Evolutionary conservation across 768 basidiomycete species (phyloP), one percentile per base, ranked within the genome.

Genomic region (Amanita exitialis): DNA sequence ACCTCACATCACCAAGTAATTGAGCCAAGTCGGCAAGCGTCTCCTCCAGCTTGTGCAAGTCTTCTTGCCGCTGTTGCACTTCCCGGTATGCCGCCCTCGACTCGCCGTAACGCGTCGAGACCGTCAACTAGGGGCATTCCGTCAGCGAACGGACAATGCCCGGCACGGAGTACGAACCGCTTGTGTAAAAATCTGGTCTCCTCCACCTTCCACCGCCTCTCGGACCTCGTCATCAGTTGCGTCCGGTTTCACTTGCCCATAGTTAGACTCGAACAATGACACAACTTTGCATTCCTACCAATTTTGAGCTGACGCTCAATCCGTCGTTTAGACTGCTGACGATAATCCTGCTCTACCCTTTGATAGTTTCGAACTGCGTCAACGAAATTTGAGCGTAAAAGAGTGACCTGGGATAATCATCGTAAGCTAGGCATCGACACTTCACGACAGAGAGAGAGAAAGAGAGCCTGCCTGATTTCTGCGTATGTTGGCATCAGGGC

Each of bases 11-110:
- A 55, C 75, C 79, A 69, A 94, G 92, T 58, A 97, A 67, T 61
- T 90, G 87, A 3, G 87, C 89, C 44, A 97, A 74, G 64, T 95
- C 90, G n/a, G 78, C 83, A 43, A 95, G 68, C 3, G 92, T 96
- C 58, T 78, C 74, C 64, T 95, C 91, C 62, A 95, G 90, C 63
- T 78, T 80, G 57, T 77, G 76, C 57, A 97, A 78, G 54, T 96
- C 91, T 59, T 83, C 76, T 62, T 94, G 90, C 32, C 93, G 78
- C 52, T 86, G 81, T 62, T 94, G 93, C 0, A 93, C 91, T 66
- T 96, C 93, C 45, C 80, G 76, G 64, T 85, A 90, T 0, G 88
- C 92, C 39, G 78, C 76, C 43, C 90, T 74, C 13, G 90, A 83
- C 57, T 90, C 86, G 28, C 83, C 88, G 64, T 90, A 90, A n/a